Base-by-base conservation (phyloP, 1,284 basidiomycete species). In the Microbotryomycetes sp. region DNA sequence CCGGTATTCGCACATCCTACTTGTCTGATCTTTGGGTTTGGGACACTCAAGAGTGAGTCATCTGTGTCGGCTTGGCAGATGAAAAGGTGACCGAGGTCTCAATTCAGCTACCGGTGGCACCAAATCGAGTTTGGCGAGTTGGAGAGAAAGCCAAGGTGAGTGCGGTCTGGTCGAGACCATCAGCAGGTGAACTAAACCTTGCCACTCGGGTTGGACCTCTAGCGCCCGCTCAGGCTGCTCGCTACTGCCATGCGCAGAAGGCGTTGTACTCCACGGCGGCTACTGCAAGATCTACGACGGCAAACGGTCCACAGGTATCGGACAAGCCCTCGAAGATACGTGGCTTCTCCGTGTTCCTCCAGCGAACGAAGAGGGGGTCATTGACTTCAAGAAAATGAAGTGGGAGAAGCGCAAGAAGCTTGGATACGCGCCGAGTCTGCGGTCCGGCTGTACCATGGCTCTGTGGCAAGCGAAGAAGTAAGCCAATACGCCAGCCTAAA, bases 231-330 rank as follows among this genome's bases (percentile, higher is more conserved):
- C 86, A 63, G 91, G 91, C 0, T 94, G 93, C 74, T 93, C 90
- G 0, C 89, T 96, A 73, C 78, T 97, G 1, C 79, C 92, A 0
- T 84, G 82, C 1, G 73, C 85, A 0, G 91, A 96, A 9, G 92
- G 92, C 0, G 83, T 93, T 6, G 74, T 94, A 3, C 74, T 97
- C 9, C 85, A 93, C 70, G 92, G 87, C 12, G 92, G 92, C 0
- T 97, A 96, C 74, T 89, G 88, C 73, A 96, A 96, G 74, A 88
- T 90, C 74, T 96, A 94, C 70, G 77, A 80, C 73, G 90, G 90
- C 0, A 90, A 92, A 72, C 81, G 89, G 3, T 85, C 89, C 0
- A 80, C 92, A 45, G 92, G 92, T 2, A 80, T 92, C 12, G 53
- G 53, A n/a, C 47, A 49, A 25, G 91, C 90, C 75, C 80, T 94